These are phyloP conservation scores for Piper betle DNA, from an alignment of 164 flowering plant species.

Conservation along the genomic window DNA sequence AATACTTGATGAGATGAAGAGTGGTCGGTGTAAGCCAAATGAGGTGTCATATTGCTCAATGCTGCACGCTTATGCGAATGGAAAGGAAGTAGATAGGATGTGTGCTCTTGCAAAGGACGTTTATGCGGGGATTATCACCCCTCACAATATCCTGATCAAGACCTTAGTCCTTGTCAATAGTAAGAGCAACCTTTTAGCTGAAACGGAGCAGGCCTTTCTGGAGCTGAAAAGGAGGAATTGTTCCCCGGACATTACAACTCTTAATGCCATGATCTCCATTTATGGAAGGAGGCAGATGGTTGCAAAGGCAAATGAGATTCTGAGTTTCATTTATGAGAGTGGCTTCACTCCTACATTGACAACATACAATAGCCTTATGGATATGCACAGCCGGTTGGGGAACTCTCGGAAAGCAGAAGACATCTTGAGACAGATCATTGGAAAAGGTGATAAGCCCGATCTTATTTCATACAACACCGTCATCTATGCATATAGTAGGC, in stretches of 20 bases:
- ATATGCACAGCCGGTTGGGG: slow-evolving; percentile 64
- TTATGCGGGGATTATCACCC: slow-evolving; percentile 47
- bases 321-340: slow-evolving; percentile 52
- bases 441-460: slow-evolving; percentile 58
- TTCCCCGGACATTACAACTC: slow-evolving; percentile 52
- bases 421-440: slow-evolving; percentile 45
- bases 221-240: slow-evolving; percentile 51
- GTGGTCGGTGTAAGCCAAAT: slow-evolving; percentile 61
- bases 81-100: slow-evolving; percentile 59
- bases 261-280: slow-evolving; percentile 79
- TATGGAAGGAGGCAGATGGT: slow-evolving; percentile 83
- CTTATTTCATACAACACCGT: slow-evolving; percentile 70
- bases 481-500: slow-evolving; percentile 65
- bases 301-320: slow-evolving; percentile 49
- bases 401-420: slow-evolving; percentile 56
- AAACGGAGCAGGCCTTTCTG: slow-evolving; percentile 67
- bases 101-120: slow-evolving; percentile 58
- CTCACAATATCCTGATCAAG: slow-evolving; percentile 53
- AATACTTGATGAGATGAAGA: slow-evolving; percentile 69
- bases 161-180: slow-evolving; percentile 78
- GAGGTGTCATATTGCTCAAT: slow-evolving; percentile 63
- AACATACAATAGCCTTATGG: slow-evolving; percentile 86
- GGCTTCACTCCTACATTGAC: slow-evolving; percentile 76
- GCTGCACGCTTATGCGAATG: slow-evolving; percentile 90
- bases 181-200: slow-evolving; percentile 59